Evolutionary conservation across 352 stramenopile species (phyloP).

Genomic region (Phytophthora pinifolia): DNA sequence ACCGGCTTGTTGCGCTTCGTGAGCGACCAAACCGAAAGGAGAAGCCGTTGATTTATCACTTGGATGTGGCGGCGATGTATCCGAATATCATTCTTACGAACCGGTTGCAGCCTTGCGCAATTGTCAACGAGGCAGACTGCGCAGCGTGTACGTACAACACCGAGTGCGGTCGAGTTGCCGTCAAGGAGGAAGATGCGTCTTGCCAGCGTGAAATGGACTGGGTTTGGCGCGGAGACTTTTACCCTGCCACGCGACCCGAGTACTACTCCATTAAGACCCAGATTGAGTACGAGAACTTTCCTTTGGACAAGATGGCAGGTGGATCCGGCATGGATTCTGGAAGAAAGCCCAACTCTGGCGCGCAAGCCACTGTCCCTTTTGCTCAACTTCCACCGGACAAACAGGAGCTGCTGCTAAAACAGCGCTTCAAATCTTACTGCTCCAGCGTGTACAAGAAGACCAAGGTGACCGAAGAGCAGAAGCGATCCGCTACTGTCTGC

Average conservation of each 20-base stretch:
- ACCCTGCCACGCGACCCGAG: constrained; percentile 92
- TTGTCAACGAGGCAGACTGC: constrained; percentile 96
- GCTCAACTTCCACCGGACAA: constrained; percentile 54
- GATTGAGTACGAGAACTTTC: constrained; percentile 91
- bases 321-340: constrained; percentile 3
- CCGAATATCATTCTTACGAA: constrained; percentile 99
- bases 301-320: constrained; percentile 24
- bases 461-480: constrained; percentile 96
- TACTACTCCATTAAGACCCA: constrained; percentile 97
- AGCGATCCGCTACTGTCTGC: constrained; percentile 95
- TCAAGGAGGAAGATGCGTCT: constrained; percentile 80
- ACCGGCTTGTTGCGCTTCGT: constrained; percentile 92
- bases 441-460: constrained; percentile 97
- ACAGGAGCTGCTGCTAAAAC: constrained; percentile 70
- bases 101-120: constrained; percentile 96
- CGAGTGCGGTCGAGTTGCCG: constrained; percentile 58
- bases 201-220: constrained; percentile 99
- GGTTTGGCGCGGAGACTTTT: constrained; percentile 98
- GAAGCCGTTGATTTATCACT: constrained; percentile 98
- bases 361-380: constrained; percentile 51
- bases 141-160: constrained; percentile 95
- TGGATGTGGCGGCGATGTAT: constrained; percentile 99
- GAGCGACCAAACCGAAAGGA: constrained; percentile 91
- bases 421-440: constrained; percentile 93
- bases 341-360: constrained; percentile 14